Evolutionary conservation across 1,284 basidiomycete species (phyloP).

Genomic region (Heterobasidion occidentale): DNA sequence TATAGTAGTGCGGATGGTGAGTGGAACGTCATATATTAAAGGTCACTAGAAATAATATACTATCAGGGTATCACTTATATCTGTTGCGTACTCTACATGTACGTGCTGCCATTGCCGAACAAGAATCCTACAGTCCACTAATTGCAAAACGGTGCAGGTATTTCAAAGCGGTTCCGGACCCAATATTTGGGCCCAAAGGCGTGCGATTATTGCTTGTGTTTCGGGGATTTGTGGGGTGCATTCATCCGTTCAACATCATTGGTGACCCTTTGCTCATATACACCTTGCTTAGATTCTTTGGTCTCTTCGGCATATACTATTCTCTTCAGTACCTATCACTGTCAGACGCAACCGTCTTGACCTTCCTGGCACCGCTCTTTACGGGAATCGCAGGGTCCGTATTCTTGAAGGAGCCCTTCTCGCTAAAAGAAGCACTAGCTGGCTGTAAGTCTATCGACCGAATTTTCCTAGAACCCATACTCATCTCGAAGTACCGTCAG

Average conservation of each 20-base stretch:
- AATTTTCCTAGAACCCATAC: conserved; percentile 20
- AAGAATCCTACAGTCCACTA: background rate
- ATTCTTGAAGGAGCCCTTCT: conserved; percentile 60
- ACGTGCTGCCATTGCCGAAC: conserved; percentile 7
- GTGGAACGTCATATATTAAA: conserved; percentile 7
- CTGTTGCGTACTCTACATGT: conserved; percentile 38
- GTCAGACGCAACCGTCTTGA: conserved; percentile 71
- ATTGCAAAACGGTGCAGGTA: conserved; percentile 28
- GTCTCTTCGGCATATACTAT: conserved; percentile 63
- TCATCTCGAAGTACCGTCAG: conserved; percentile 8
- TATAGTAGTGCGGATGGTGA: conserved; percentile 42
- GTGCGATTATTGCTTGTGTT: conserved; percentile 50
- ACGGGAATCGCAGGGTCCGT: conserved; percentile 65
- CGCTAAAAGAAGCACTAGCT: conserved; percentile 49
- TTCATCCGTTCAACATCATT: conserved; percentile 5
- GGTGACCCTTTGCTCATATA: conserved; percentile 13
- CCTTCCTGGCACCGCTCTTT: conserved; percentile 65
- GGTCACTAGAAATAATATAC: background rate
- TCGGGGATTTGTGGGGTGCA: conserved; percentile 59
- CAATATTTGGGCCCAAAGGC: conserved; percentile 60
- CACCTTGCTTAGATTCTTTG: conserved; percentile 40
- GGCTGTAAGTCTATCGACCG: conserved; percentile 46
- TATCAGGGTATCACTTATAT: conserved; percentile 34
- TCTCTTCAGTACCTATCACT: conserved; percentile 51
- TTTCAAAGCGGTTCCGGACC: conserved; percentile 50